These are phyloP conservation scores for Starmerella bombicola DNA, from an alignment of 805 yeast genomes.

Conservation along the genomic window DNA sequence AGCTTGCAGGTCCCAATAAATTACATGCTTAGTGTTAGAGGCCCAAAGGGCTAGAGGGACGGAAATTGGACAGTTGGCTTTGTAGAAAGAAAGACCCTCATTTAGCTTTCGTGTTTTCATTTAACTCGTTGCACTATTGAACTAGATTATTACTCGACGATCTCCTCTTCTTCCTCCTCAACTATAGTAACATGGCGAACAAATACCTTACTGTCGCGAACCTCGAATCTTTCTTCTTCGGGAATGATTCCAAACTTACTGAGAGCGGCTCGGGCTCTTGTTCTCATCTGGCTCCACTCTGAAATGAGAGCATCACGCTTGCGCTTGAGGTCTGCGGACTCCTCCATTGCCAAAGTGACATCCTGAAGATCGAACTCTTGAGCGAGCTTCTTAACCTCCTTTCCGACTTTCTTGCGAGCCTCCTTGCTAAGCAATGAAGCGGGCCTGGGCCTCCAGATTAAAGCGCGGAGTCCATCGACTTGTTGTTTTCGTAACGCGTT, in stretches of 20 bases:
- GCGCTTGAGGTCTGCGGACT: constrained; percentile 77
- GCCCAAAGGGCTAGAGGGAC: too few relatives aligned
- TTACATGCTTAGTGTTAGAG: too few relatives aligned
- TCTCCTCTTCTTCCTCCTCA: constrained; percentile 35
- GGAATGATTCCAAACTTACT: constrained; percentile 19
- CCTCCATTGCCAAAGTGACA: constrained; percentile 90
- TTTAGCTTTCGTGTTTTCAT: too few relatives aligned
- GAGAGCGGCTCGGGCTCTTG: constrained; percentile 37
- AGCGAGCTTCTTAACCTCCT: constrained; percentile 76
- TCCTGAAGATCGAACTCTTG: constrained; percentile 91
- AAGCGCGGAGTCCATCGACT: constrained; percentile 72
- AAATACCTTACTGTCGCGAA: constrained; percentile 20
- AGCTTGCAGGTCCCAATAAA: too few relatives aligned
- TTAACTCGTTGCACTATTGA: too few relatives aligned
- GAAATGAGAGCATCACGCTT: constrained; percentile 67
- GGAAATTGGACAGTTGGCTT: too few relatives aligned
- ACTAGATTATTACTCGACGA: constrained; percentile 24
- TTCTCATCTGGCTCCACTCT: constrained; percentile 79
- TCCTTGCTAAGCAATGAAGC: constrained; percentile 57
- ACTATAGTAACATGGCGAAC: constrained; percentile 43
- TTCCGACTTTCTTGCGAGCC: constrained; percentile 79
- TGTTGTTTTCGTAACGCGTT: constrained; percentile 58
- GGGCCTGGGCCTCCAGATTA: constrained; percentile 97
- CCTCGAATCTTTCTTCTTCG: constrained; percentile 19
- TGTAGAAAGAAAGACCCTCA: too few relatives aligned